A percentile compares a stretch with the other conserved stretches of the same genome.
Evolutionary conservation across 768 basidiomycete species (phyloP).

Genomic region (Cyclocybe cylindracea): DNA sequence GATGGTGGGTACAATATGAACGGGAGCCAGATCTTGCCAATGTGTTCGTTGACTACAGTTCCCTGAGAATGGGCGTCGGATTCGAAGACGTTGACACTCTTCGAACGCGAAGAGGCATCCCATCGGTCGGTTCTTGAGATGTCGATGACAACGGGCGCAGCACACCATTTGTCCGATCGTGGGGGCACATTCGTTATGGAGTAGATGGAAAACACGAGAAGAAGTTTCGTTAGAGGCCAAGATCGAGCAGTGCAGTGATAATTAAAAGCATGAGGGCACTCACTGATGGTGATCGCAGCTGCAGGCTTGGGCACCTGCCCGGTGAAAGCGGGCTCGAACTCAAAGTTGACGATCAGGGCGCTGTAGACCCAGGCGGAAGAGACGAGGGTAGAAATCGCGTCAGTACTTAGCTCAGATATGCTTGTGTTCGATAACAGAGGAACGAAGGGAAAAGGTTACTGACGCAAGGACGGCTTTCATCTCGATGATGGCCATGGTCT

Average conservation of each 20-base stretch:
- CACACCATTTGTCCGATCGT: not conserved
- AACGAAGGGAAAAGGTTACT: constrained; percentile 16
- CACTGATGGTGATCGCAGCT: constrained; percentile 51
- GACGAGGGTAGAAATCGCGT: not conserved
- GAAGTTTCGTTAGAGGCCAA: not conserved
- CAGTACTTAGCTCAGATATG: not conserved
- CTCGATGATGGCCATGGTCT: constrained; percentile 47
- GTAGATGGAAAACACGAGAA: not conserved
- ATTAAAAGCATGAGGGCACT: constrained; percentile 11
- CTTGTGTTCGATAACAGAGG: not conserved
- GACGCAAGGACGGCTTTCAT: constrained; percentile 48
- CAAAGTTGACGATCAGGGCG: constrained; percentile 41
- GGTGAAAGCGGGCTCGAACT: constrained; percentile 41
- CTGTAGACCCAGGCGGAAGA: constrained; percentile 15
- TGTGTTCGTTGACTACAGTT: not conserved
- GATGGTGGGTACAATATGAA: too few relatives aligned
- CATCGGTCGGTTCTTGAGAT: constrained; percentile 35
- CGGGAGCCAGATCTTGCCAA: too few relatives aligned
- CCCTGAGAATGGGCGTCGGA: not conserved
- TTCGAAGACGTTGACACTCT: not conserved
- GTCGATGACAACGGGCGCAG: not conserved
- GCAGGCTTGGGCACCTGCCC: constrained; percentile 42
- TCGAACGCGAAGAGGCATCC: constrained; percentile 35
- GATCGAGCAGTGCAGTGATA: not conserved
- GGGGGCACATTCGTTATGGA: not conserved